These are phyloP conservation scores for Drosera spatulata DNA, from an alignment of 179 eudicot species.

Conservation along the genomic window DNA sequence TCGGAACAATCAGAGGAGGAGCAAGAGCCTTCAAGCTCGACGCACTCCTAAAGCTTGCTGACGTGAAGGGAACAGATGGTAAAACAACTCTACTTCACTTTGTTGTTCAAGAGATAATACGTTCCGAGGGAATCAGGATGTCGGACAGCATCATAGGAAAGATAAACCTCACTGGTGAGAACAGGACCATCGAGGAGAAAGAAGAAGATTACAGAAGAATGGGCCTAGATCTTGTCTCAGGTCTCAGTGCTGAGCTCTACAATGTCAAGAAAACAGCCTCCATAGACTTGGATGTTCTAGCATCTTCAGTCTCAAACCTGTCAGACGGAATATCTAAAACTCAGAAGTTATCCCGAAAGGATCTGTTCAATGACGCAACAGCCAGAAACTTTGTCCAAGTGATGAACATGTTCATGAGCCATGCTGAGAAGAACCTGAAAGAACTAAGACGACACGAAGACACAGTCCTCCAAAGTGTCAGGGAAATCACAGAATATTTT, in stretches of 20 bases:
- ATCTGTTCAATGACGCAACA: conserved; percentile 28
- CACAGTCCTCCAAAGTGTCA: conserved; percentile 50
- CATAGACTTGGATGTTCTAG: conserved; percentile 78
- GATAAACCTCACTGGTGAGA: conserved; percentile 14
- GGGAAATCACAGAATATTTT: conserved; percentile 74
- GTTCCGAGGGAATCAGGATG: conserved; percentile 56
- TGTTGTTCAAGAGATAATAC: conserved; percentile 92
- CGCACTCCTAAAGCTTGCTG: conserved; percentile 73
- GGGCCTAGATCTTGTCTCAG: conserved; percentile 69
- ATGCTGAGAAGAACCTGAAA: conserved; percentile 49
- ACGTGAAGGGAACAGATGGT: conserved; percentile 88
- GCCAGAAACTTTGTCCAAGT: conserved; percentile 59
- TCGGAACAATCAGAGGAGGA: conserved; percentile 87
- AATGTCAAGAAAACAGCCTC: conserved; percentile 79
- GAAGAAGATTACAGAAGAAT: conserved; percentile 64
- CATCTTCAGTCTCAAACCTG: too few species aligned
- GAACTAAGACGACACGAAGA: conserved; percentile 53
- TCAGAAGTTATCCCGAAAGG: conserved; percentile 69
- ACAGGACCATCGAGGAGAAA: conserved; percentile 21
- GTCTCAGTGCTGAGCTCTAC: conserved; percentile 65
- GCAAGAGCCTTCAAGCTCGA: conserved; percentile 89
- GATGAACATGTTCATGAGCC: conserved; percentile 48
- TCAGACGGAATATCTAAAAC: conserved; percentile 57
- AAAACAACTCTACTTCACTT: conserved; percentile 94
- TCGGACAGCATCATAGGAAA: too few species aligned